A percentile compares a stretch with the other conserved stretches of the same genome.
Conservation (phyloP, 345 rosid species). For the Cardamine occulta region DNA sequence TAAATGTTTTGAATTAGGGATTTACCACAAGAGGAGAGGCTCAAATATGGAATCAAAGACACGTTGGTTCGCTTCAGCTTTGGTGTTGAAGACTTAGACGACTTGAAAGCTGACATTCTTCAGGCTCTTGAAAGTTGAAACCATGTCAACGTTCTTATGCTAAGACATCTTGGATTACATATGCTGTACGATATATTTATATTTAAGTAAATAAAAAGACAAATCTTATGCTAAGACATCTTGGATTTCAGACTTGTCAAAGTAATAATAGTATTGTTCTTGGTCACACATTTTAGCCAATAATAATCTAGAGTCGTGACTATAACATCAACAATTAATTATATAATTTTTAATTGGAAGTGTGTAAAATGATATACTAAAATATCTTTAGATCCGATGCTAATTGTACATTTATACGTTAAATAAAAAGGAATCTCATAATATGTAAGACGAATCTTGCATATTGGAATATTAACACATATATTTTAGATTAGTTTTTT, state of each 20-base stretch:
- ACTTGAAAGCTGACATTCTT: constrained; percentile 73
- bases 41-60: constrained; percentile 70
- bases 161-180: too few relatives aligned
- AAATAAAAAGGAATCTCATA: constrained; percentile 28
- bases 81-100: constrained; percentile 86
- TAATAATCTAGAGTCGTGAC: constrained; percentile 19
- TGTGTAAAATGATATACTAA: constrained; percentile 5
- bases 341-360: neutral
- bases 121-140: constrained; percentile 59
- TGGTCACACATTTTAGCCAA: constrained; percentile 27
- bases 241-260: neutral
- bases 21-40: constrained; percentile 62
- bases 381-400: constrained; percentile 13
- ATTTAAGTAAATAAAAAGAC: neutral
- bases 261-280: neutral
- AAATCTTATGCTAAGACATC: constrained; percentile 8
- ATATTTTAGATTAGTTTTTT: neutral
- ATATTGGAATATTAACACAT: constrained; percentile 22
- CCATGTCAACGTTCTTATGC: constrained; percentile 13
- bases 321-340: neutral
- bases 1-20: constrained; percentile 52
- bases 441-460: constrained; percentile 25
- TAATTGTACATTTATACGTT: neutral
- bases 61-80: constrained; percentile 87
- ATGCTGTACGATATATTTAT: neutral